Conservation (phyloP, 2,329 filamentous ascomycete species). For the Aspergillus arachidicola region DNA sequence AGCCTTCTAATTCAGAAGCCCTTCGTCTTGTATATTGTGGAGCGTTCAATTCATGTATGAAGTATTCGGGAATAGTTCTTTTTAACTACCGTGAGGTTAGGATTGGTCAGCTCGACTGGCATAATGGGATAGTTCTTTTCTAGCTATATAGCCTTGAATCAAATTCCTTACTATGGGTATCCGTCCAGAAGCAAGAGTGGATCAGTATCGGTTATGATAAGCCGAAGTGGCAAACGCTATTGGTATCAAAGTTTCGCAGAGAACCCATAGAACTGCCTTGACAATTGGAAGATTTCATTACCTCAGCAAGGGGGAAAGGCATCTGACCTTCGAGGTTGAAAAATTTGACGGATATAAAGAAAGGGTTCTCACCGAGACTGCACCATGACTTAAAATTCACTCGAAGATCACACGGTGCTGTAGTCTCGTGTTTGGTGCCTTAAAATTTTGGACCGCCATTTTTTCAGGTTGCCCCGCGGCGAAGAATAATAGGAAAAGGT, state of each 20-base stretch:
- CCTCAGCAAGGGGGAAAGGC: neutral
- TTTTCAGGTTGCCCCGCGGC: slow-evolving; percentile 1
- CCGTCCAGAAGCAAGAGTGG: neutral
- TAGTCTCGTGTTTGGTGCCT: slow-evolving; percentile 1
- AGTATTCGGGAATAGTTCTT: slow-evolving; percentile 15
- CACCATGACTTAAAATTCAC: too few species aligned
- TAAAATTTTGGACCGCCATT: neutral
- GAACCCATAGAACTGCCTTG: neutral
- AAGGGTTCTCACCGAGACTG: neutral
- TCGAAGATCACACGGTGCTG: neutral
- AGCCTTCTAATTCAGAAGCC: neutral
- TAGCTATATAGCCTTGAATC: neutral
- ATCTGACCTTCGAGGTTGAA: neutral
- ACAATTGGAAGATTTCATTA: neutral
- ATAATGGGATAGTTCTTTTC: neutral
- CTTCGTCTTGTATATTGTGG: slow-evolving; percentile 20
- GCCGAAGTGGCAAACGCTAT: neutral
- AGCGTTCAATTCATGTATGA: slow-evolving; percentile 21
- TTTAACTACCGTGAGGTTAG: slow-evolving; percentile 11
- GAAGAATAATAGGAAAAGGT: neutral
- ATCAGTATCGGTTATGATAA: neutral
- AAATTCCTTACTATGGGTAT: neutral
- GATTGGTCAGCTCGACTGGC: neutral
- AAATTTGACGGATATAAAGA: neutral
- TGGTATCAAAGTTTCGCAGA: neutral